Conservation (phyloP, 108 stramenopile species). For the Stephanodiscus minutulus region DNA sequence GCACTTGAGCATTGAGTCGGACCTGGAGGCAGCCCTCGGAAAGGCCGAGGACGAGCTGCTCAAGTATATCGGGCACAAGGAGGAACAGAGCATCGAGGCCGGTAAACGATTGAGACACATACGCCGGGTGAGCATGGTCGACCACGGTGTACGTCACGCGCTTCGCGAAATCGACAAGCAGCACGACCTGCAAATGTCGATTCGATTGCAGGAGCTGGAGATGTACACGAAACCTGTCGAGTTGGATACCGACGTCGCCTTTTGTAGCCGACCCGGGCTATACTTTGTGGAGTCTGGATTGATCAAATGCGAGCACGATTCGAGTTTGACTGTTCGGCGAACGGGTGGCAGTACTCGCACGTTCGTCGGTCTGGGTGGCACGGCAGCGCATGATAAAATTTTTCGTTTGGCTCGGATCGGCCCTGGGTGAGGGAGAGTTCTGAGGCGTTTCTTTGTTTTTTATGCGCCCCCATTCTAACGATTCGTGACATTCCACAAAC, state of each 20-base stretch:
- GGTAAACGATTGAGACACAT: conserved; percentile 26
- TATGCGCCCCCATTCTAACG: conserved; percentile 8
- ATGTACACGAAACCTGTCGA: conserved; percentile 42
- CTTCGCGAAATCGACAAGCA: conserved; percentile 65
- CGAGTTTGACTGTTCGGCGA: conserved; percentile 16
- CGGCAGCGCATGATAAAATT: conserved; percentile 45
- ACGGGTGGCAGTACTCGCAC: conserved; percentile 21
- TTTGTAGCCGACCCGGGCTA: conserved; percentile 60
- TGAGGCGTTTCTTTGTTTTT: conserved; percentile 32
- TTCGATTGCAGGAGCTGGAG: conserved; percentile 50
- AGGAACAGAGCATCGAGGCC: conserved; percentile 30
- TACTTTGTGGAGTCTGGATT: conserved; percentile 74
- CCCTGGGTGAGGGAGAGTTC: conserved; percentile 47
- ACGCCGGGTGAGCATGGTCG: conserved; percentile 27
- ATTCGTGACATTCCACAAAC: neutral
- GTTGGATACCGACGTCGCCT: conserved; percentile 41
- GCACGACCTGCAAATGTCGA: conserved; percentile 47
- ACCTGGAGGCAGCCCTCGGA: conserved; percentile 63
- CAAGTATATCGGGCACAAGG: conserved; percentile 38
- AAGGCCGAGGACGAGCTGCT: conserved; percentile 71
- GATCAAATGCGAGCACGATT: conserved; percentile 44
- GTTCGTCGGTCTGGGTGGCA: conserved; percentile 11
- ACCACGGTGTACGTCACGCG: conserved; percentile 60
- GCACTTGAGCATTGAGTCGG: conserved; percentile 54
- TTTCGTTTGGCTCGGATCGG: conserved; percentile 76